Conservation (phyloP, 1,284 basidiomycete species). For the Sporisorium sorghi region DNA sequence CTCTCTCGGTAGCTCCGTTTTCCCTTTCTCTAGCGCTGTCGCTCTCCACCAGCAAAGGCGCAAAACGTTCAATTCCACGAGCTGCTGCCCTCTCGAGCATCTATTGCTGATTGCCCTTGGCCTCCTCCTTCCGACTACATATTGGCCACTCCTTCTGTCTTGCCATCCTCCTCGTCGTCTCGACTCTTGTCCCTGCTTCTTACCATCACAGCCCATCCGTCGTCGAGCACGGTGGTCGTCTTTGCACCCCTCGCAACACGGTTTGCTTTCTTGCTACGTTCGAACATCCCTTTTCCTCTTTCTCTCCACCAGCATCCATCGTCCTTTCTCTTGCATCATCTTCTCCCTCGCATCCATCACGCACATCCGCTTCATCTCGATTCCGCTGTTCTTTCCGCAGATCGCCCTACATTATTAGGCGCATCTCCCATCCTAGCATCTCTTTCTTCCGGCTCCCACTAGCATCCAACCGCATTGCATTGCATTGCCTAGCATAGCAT, state of each 20-base stretch:
- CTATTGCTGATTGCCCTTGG: background rate
- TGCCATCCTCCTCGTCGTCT: background rate
- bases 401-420: background rate
- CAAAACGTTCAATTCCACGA: too few species aligned
- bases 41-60: too few species aligned
- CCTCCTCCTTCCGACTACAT: conserved; percentile 19
- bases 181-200: conserved; percentile 2
- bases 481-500: conserved; percentile 16
- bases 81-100: conserved; percentile 7
- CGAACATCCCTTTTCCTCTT: conserved; percentile 3
- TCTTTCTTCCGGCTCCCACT: background rate
- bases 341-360: background rate
- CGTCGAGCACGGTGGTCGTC: conserved; percentile 1
- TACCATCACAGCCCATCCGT: conserved; percentile 9
- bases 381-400: background rate
- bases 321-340: conserved; percentile 6
- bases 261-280: background rate
- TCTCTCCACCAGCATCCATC: conserved; percentile 12
- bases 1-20: background rate
- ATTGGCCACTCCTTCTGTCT: conserved; percentile 14
- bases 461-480: conserved; percentile 19
- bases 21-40: background rate
- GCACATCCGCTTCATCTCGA: conserved; percentile 10
- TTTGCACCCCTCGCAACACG: conserved; percentile 12
- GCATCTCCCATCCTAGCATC: background rate